Conservation (phyloP, 768 basidiomycete species). For the Neoboletus magnificus region DNA sequence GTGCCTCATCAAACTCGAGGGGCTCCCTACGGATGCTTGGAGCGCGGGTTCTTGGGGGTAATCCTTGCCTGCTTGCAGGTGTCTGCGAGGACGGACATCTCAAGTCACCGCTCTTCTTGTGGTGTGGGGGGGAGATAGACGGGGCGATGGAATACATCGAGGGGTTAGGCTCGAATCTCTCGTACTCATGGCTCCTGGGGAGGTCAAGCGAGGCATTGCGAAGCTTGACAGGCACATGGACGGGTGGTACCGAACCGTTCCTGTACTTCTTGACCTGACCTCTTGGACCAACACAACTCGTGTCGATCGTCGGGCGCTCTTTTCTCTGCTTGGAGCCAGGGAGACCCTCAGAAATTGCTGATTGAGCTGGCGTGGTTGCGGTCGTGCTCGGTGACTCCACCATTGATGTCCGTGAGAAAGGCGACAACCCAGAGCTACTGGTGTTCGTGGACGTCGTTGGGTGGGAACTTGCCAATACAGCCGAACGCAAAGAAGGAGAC, state of each 20-base stretch:
- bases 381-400: slow-evolving; percentile 26
- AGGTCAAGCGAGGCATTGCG: slow-evolving; percentile 32
- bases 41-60: slow-evolving; percentile 20
- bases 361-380: slow-evolving; percentile 27
- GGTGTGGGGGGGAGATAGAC: slow-evolving; percentile 22
- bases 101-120: slow-evolving; percentile 22
- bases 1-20: slow-evolving; percentile 29
- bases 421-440: slow-evolving; percentile 24
- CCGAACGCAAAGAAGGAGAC: slow-evolving; percentile 21
- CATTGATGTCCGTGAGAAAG: slow-evolving; percentile 28
- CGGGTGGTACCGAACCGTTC: slow-evolving; percentile 31
- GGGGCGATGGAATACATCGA: slow-evolving; percentile 32
- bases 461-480: slow-evolving; percentile 20
- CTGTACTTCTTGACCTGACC: slow-evolving; percentile 31
- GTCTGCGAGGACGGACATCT: slow-evolving; percentile 22
- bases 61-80: slow-evolving; percentile 28
- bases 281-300: slow-evolving; percentile 31
- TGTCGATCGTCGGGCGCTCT: slow-evolving; percentile 32
- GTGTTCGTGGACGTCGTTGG: slow-evolving; percentile 26
- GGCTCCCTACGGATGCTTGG: slow-evolving; percentile 29
- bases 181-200: slow-evolving; percentile 23
- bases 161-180: slow-evolving; percentile 26
- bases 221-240: slow-evolving; percentile 27
- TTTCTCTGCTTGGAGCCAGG: slow-evolving; percentile 24
- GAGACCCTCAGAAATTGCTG: slow-evolving; percentile 18